Conservation (phyloP, 495 filamentous ascomycete genomes). For the Massariosphaeria phaeospora region DNA sequence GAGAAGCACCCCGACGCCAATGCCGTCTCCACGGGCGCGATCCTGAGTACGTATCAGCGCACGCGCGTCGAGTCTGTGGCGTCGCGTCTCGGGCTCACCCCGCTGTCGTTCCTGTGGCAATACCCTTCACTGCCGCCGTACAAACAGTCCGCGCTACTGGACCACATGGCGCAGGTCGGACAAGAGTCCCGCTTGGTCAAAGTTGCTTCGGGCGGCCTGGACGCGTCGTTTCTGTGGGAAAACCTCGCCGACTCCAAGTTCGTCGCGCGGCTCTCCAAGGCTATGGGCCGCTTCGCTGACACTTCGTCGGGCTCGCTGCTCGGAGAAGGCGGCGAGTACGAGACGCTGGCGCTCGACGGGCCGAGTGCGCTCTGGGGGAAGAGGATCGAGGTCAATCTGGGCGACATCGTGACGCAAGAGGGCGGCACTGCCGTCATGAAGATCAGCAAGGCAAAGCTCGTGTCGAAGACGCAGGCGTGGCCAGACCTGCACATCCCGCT, state of each 20-base stretch:
- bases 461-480: conserved; percentile 33
- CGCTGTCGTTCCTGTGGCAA: conserved; percentile 86
- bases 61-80: conserved; percentile 90
- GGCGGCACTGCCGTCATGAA: conserved; percentile 66
- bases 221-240: conserved; percentile 75
- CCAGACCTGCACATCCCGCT: conserved; percentile 43
- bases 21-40: conserved; percentile 84
- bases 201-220: conserved; percentile 84
- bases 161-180: conserved; percentile 72
- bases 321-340: conserved; percentile 95
- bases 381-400: conserved; percentile 59
- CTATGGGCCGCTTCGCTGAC: conserved; percentile 64
- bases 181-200: conserved; percentile 88
- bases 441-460: conserved; percentile 54
- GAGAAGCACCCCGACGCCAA: conserved; percentile 66
- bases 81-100: conserved; percentile 64
- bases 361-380: conserved; percentile 65
- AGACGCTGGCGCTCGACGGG: conserved; percentile 83
- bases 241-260: conserved; percentile 58
- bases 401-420: conserved; percentile 54
- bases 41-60: conserved; percentile 90
- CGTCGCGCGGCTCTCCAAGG: conserved; percentile 52
- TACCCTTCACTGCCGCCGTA: conserved; percentile 64
- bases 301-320: conserved; percentile 64
- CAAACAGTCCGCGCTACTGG: conserved; percentile 53